These are phyloP conservation scores for Aspergillus candidus DNA, from an alignment of 2,329 filamentous ascomycete genomes.

Conservation along the genomic window DNA sequence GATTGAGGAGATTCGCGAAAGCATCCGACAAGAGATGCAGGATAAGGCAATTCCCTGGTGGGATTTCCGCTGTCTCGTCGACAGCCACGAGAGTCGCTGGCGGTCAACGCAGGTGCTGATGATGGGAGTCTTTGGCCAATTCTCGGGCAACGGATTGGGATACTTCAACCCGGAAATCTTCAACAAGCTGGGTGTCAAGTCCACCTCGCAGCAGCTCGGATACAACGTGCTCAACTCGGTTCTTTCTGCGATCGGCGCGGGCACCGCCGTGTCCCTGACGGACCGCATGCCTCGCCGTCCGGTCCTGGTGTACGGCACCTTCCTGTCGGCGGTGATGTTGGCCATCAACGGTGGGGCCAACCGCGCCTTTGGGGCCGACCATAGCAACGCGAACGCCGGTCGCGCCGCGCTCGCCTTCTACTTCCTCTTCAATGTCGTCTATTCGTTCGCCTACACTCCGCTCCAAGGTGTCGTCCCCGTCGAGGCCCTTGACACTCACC, in stretches of 20 bases:
- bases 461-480: slow-evolving; percentile 7
- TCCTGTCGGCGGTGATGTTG: slow-evolving; percentile 15
- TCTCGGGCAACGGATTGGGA: slow-evolving; percentile 7
- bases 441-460: slow-evolving; percentile 7
- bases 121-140: slow-evolving; percentile 7
- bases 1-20: background rate
- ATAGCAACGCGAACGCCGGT: background rate
- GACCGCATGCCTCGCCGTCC: slow-evolving; percentile 45
- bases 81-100: slow-evolving; percentile 3
- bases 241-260: slow-evolving; percentile 42
- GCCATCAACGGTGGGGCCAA: slow-evolving; percentile 4
- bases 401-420: slow-evolving; percentile 5
- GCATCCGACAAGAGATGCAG: background rate
- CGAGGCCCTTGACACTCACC: slow-evolving; percentile 5
- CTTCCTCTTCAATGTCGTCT: slow-evolving; percentile 6
- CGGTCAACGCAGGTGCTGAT: slow-evolving; percentile 5
- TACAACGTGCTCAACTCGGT: slow-evolving; percentile 43
- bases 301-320: slow-evolving; percentile 42
- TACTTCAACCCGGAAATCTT: slow-evolving; percentile 8
- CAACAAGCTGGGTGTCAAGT: slow-evolving; percentile 3
- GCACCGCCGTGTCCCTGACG: slow-evolving; percentile 40
- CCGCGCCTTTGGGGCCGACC: background rate
- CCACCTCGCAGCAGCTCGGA: slow-evolving; percentile 12
- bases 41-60: background rate
- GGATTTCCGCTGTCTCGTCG: slow-evolving; percentile 2